Evolutionary conservation across 495 filamentous ascomycete species (phyloP).

Genomic region (Arthonia radiata): DNA sequence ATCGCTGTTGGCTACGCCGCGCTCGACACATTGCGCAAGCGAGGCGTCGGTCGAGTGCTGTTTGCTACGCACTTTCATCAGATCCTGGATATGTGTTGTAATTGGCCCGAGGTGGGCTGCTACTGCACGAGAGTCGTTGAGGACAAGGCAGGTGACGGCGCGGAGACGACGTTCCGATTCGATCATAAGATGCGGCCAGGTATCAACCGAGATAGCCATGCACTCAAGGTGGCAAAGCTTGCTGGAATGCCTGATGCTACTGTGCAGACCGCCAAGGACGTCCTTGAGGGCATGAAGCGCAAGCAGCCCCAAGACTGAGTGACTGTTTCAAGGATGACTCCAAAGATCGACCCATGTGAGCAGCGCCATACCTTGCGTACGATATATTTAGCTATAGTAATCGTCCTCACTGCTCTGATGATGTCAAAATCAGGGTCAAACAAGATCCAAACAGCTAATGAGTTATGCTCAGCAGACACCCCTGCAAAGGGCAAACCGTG

Average conservation of each 20-base stretch:
- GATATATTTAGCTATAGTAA: too few species aligned
- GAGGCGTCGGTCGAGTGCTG: constrained; percentile 52
- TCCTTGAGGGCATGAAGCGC: too few species aligned
- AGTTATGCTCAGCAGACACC: too few species aligned
- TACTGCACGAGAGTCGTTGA: constrained; percentile 86
- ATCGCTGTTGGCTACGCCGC: constrained; percentile 72
- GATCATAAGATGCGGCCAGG: constrained; percentile 58
- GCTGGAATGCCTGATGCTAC: constrained; percentile 26
- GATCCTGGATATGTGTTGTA: constrained; percentile 43
- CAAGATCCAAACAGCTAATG: too few species aligned
- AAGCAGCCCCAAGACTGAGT: too few species aligned
- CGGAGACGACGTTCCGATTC: constrained; percentile 48
- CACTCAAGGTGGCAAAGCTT: constrained; percentile 70
- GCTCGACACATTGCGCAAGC: constrained; percentile 52
- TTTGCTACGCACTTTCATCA: constrained; percentile 92
- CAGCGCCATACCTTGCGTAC: too few species aligned
- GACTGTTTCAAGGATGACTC: too few species aligned
- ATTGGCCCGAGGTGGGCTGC: constrained; percentile 38
- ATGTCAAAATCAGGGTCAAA: too few species aligned
- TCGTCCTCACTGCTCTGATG: too few species aligned
- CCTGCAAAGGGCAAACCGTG: too few species aligned
- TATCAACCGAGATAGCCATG: constrained; percentile 69
- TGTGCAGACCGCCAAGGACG: background rate
- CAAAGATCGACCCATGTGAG: too few species aligned
- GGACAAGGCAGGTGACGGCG: too few species aligned